Percentiles rank a stretch among this genome's conserved stretches.
These are phyloP conservation scores for Rhodomyrtus tomentosa DNA, from an alignment of 345 rosid species.

Conservation along the genomic window DNA sequence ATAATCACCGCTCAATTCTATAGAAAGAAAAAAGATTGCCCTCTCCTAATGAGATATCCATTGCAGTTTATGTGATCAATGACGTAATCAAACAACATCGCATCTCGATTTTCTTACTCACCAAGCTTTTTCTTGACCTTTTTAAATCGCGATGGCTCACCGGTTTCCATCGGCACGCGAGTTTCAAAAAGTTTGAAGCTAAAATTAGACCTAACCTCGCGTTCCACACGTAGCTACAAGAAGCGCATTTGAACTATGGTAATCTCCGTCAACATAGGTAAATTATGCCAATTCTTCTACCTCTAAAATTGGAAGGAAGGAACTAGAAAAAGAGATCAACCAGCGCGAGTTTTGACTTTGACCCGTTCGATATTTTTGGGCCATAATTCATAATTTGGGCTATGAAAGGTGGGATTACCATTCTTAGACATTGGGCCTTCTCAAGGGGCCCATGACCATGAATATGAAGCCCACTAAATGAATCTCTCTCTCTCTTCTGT, in stretches of 20 bases:
- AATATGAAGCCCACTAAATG: not conserved
- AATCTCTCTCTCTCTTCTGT: not conserved
- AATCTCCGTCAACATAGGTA: not conserved
- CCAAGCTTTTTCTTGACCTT: not conserved
- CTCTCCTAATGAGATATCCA: not conserved
- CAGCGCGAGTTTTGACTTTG: not conserved
- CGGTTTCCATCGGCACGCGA: not conserved
- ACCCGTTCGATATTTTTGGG: not conserved
- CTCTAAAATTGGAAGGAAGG: not conserved
- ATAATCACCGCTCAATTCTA: not conserved
- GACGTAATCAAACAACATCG: not conserved
- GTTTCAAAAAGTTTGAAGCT: not conserved
- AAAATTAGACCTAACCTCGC: not conserved
- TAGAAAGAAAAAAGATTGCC: not conserved
- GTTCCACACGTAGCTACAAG: not conserved
- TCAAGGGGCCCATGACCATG: not conserved
- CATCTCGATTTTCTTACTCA: not conserved
- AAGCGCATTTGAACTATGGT: not conserved
- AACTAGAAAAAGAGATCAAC: not conserved
- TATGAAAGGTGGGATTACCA: not conserved
- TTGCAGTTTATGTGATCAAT: not conserved
- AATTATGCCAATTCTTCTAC: not conserved
- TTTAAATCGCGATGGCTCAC: not conserved
- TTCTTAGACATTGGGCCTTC: not conserved
- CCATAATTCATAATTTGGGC: not conserved